Evolutionary conservation across 805 yeast species (phyloP).

Genomic region (Metschnikowia bowlesiae): DNA sequence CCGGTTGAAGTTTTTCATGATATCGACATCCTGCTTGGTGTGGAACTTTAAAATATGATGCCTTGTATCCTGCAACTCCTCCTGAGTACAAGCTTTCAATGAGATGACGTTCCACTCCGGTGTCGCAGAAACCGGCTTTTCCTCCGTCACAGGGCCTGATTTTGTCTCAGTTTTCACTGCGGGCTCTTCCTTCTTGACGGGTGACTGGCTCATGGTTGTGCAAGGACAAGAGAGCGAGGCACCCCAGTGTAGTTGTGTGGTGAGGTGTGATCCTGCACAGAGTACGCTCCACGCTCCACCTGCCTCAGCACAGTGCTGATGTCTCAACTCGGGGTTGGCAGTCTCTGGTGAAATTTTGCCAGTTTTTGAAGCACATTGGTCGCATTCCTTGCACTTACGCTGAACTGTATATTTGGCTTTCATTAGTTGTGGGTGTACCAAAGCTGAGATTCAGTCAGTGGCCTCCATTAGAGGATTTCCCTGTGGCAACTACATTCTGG

Average conservation of each 20-base stretch:
- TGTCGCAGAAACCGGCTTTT: conserved; percentile 1
- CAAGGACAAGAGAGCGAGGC: conserved; percentile 3
- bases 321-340: not conserved
- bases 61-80: conserved; percentile 68
- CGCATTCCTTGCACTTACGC: too few relatives aligned
- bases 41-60: conserved; percentile 82
- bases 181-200: conserved; percentile 25
- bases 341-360: not conserved
- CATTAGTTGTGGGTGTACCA: too few relatives aligned
- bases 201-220: conserved; percentile 24
- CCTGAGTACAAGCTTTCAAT: conserved; percentile 65
- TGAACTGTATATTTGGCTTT: too few relatives aligned
- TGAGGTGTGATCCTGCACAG: conserved; percentile 1
- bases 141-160: conserved; percentile 1
- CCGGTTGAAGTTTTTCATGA: conserved; percentile 61
- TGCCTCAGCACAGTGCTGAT: not conserved
- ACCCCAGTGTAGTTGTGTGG: not conserved
- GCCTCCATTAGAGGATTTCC: too few relatives aligned
- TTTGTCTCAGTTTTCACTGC: conserved; percentile 23
- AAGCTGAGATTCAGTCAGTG: too few relatives aligned
- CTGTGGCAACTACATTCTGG: too few relatives aligned
- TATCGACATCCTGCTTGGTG: conserved; percentile 66
- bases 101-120: conserved; percentile 49
- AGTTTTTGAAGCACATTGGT: not conserved
- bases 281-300: not conserved